phyloP scores from a whole-genome alignment of 139 green algal species.

The Yamagishiella unicocca region DNA sequence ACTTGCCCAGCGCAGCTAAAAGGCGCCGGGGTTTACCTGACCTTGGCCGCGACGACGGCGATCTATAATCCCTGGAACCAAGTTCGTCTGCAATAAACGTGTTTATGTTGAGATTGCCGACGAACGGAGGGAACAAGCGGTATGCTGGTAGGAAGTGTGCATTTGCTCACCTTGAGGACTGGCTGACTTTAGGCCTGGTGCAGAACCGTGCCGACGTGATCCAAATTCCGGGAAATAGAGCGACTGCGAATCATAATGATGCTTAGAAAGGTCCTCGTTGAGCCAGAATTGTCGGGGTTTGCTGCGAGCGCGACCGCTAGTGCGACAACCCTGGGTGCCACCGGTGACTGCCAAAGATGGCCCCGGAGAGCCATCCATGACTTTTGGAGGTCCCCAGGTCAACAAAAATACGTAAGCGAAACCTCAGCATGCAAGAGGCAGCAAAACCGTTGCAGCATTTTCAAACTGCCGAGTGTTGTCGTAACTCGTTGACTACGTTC shows the following conservation, averaged over 20 bases:
- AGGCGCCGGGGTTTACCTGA: too few species aligned
- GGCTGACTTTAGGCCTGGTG: not conserved
- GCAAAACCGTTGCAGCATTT: too few species aligned
- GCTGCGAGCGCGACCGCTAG: not conserved
- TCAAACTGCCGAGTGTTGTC: too few species aligned
- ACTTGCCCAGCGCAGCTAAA: too few species aligned
- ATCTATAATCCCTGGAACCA: too few species aligned
- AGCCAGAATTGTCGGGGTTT: slow-evolving; percentile 23
- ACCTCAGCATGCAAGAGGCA: too few species aligned
- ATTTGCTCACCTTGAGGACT: not conserved
- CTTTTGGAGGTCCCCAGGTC: too few species aligned
- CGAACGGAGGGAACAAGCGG: not conserved
- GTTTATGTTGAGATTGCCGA: not conserved
- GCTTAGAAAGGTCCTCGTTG: not conserved
- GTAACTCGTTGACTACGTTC: too few species aligned
- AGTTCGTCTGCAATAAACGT: too few species aligned
- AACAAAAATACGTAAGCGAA: too few species aligned
- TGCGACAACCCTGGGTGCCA: not conserved
- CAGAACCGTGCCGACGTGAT: not conserved
- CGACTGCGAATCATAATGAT: not conserved
- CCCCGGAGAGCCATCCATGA: not conserved
- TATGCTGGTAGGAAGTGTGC: too few species aligned
- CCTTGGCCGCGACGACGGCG: too few species aligned
- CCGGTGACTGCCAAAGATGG: not conserved
- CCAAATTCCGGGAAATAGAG: not conserved